Percentiles rank a stretch among this genome's conserved stretches.
Conservation (phyloP, 2,329 filamentous ascomycete genomes). For the Aspergillus calidoustus region DNA sequence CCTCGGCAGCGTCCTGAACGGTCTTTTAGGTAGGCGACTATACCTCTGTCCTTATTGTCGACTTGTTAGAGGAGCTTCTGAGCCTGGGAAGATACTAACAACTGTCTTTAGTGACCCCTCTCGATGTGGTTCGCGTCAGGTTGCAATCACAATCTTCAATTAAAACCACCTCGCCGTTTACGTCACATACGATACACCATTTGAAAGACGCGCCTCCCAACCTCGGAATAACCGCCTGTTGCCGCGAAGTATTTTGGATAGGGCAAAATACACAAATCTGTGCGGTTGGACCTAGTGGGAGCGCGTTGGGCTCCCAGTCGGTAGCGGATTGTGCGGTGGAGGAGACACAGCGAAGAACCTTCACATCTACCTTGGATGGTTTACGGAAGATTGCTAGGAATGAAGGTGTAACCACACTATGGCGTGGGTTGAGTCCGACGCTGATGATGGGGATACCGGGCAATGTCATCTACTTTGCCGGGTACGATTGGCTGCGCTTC, state of each 20-base stretch:
- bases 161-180: conserved; percentile 60
- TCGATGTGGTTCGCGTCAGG: conserved; percentile 95
- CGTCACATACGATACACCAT: conserved; percentile 52
- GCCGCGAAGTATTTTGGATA: conserved; percentile 95
- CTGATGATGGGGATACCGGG: conserved; percentile 90
- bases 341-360: conserved; percentile 79
- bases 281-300: conserved; percentile 61
- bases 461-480: conserved; percentile 98
- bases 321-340: conserved; percentile 80
- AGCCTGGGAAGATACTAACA: conserved; percentile 19
- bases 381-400: conserved; percentile 92
- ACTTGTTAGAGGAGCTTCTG: background rate
- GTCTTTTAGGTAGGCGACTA: conserved; percentile 72
- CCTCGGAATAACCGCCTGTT: conserved; percentile 91
- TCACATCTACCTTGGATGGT: conserved; percentile 90
- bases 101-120: conserved; percentile 73
- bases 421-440: conserved; percentile 93
- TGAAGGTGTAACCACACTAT: conserved; percentile 83
- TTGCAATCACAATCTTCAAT: conserved; percentile 77
- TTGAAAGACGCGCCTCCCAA: conserved; percentile 77
- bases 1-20: conserved; percentile 86
- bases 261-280: conserved; percentile 83
- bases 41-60: background rate
- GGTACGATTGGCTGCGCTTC: conserved; percentile 91
- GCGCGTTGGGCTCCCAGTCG: conserved; percentile 47